Percentiles rank a stretch among this genome's conserved stretches.
Conservation (phyloP, 345 rosid species). For the Pelargonium nanum region DNA sequence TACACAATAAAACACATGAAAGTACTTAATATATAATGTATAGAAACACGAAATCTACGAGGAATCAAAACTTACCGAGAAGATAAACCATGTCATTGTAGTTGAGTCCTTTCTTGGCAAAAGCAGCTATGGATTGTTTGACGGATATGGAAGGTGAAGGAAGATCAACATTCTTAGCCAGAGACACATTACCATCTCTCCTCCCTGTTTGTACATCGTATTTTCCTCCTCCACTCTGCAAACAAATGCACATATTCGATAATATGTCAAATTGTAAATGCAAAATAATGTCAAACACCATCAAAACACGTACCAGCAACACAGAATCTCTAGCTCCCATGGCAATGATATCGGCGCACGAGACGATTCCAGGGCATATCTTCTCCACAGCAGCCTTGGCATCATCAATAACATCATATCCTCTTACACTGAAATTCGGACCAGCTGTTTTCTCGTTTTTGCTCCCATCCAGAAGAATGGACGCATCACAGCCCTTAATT, state of each 20-base stretch:
- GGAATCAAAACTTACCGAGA: constrained; percentile 20
- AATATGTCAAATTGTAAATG: too few relatives aligned
- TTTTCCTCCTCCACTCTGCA: constrained; percentile 1
- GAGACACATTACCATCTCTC: constrained; percentile 7
- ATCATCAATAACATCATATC: constrained; percentile 27
- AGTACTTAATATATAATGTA: too few relatives aligned
- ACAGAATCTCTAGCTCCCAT: constrained; percentile 62
- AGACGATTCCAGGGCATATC: constrained; percentile 36
- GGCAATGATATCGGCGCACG: constrained; percentile 52
- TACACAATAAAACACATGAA: neutral
- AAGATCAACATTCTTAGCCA: constrained; percentile 11
- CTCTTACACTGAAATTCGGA: constrained; percentile 29
- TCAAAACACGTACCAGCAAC: constrained; percentile 15
- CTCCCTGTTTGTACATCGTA: constrained; percentile 12
- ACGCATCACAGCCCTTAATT: constrained; percentile 40
- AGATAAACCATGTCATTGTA: constrained; percentile 40
- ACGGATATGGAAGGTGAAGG: constrained; percentile 5
- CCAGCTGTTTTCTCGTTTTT: constrained; percentile 29
- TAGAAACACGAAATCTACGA: too few relatives aligned
- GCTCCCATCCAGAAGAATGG: constrained; percentile 25
- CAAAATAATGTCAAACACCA: neutral
- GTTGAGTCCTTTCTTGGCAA: constrained; percentile 23
- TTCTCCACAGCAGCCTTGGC: constrained; percentile 26
- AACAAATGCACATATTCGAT: neutral
- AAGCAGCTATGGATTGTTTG: constrained; percentile 12